Conservation (phyloP, 768 basidiomycete genomes). For the Auricularia sp. region DNA sequence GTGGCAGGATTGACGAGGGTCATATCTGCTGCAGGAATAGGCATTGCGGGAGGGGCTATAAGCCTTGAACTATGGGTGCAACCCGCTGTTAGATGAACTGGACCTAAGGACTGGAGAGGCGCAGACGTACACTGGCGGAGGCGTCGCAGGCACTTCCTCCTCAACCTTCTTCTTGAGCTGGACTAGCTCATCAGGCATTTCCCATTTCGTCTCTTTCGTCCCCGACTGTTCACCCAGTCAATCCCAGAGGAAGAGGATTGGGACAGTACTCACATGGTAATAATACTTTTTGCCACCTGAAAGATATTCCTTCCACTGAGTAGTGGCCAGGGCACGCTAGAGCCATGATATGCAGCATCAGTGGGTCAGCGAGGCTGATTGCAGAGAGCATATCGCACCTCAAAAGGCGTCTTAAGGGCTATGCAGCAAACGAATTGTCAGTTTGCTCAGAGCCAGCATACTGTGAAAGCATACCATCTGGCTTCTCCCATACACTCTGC, state of each 20-base stretch:
- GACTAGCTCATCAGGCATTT: slow-evolving; percentile 87
- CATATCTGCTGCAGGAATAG: slow-evolving; percentile 34
- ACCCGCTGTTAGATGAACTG: too few relatives aligned
- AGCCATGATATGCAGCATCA: slow-evolving; percentile 1
- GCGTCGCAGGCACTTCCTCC: slow-evolving; percentile 35
- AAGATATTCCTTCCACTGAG: slow-evolving; percentile 95
- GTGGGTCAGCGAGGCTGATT: slow-evolving; percentile 4
- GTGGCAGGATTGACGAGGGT: slow-evolving; percentile 17
- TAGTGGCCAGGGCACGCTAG: slow-evolving; percentile 78
- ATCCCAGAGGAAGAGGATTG: not conserved
- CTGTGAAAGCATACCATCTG: slow-evolving; percentile 52
- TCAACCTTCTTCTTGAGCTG: slow-evolving; percentile 79
- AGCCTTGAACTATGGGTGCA: too few relatives aligned
- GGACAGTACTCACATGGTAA: slow-evolving; percentile 51
- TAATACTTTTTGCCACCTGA: slow-evolving; percentile 87
- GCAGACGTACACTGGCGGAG: too few relatives aligned
- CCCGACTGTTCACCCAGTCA: slow-evolving; percentile 43
- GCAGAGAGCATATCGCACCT: slow-evolving; percentile 38
- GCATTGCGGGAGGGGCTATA: slow-evolving; percentile 18
- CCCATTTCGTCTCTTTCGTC: slow-evolving; percentile 94
- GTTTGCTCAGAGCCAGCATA: not conserved
- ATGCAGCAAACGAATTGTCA: not conserved
- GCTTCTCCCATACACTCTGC: slow-evolving; percentile 97
- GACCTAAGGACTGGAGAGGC: too few relatives aligned
- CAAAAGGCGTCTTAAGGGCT: slow-evolving; percentile 89